Evolutionary conservation across 306 rosid species (phyloP), one percentile per base, ranked within the genome.

Genomic region (Acacia confusa): DNA sequence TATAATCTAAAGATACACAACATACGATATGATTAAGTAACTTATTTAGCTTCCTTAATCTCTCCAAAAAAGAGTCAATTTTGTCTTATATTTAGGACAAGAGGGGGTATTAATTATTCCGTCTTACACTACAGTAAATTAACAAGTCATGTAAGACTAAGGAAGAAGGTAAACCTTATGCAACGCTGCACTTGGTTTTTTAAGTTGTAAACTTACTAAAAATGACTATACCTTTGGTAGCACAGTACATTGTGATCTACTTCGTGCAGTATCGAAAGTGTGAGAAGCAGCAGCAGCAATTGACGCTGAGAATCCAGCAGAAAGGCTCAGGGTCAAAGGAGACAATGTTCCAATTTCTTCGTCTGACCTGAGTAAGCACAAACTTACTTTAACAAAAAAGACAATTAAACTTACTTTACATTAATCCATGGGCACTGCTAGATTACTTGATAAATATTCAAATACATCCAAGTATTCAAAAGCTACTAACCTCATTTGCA

Each of bases 221-320:
- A 76, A 43, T 60, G 40, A 47, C 34, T 43, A 45, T 73, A 94
- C 99, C 99, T 92, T 95, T 38, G 99, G 93, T 19, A 91, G 76
- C 81, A 95, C 97, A 9, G 80, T 84, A 75, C 97, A 93, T 68
- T 87, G 92, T 48, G 94, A 88, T 85, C 97, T 91, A 78, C 88
- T 90, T 75, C 88, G 92, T 72, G 99, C 88, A 36, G 97, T 93
- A 88, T 95, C 99, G 57, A 95, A 95, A 85, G 96, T 79, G 83
- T 93, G 99, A 84, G 99, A 93, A 85, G 94, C 98, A 81, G 97
- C 98, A 10, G 93, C 99, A 44, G 93, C 99, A 87, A 93, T 78
- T 77, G 94, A 88, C 65, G 91, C 97, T 43, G 99, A 95, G 79
- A 95, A 81, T 77, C 98, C 99, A 55, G 97, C 99, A 7, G 94